A percentile compares a stretch with the other conserved stretches of the same genome.
phyloP scores from a whole-genome alignment of 345 rosid species.

The Camelina hispida region DNA sequence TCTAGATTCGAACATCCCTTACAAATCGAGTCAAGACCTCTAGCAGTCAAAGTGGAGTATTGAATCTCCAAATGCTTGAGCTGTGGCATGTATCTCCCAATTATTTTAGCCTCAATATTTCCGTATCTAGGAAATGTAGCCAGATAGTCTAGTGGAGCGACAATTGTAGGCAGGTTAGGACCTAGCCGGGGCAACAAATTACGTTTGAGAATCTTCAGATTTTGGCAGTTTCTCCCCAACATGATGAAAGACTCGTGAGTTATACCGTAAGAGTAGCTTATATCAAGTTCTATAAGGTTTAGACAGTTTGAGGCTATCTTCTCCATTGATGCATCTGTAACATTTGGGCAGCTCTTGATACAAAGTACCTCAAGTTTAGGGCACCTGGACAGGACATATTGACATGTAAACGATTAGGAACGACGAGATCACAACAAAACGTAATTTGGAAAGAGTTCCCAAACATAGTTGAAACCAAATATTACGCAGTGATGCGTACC shows the following conservation, averaged over 20 bases:
- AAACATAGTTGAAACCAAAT: too few species aligned
- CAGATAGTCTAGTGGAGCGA: slow-evolving; percentile 63
- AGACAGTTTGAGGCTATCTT: slow-evolving; percentile 60
- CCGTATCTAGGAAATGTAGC: slow-evolving; percentile 69
- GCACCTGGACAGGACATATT: slow-evolving; percentile 9
- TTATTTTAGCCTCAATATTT: slow-evolving; percentile 60
- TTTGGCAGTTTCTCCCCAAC: slow-evolving; percentile 60
- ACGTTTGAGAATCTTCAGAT: slow-evolving; percentile 60
- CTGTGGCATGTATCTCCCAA: slow-evolving; percentile 61
- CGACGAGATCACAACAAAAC: not conserved
- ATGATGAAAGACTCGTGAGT: slow-evolving; percentile 64
- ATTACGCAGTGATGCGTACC: slow-evolving; percentile 43
- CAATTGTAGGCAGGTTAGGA: slow-evolving; percentile 56
- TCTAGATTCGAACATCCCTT: slow-evolving; percentile 60
- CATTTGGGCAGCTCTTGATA: slow-evolving; percentile 64
- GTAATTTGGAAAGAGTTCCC: too few species aligned
- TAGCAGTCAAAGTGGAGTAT: slow-evolving; percentile 58
- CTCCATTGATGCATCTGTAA: slow-evolving; percentile 64
- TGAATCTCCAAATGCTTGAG: slow-evolving; percentile 63
- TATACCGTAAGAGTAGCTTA: slow-evolving; percentile 75
- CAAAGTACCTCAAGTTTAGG: slow-evolving; percentile 62
- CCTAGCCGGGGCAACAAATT: slow-evolving; percentile 61
- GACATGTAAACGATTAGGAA: not conserved
- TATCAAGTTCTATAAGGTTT: slow-evolving; percentile 61
- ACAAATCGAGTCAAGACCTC: slow-evolving; percentile 56